Conservation (phyloP, 495 filamentous ascomycete species). For the Neurospora cerealis region DNA sequence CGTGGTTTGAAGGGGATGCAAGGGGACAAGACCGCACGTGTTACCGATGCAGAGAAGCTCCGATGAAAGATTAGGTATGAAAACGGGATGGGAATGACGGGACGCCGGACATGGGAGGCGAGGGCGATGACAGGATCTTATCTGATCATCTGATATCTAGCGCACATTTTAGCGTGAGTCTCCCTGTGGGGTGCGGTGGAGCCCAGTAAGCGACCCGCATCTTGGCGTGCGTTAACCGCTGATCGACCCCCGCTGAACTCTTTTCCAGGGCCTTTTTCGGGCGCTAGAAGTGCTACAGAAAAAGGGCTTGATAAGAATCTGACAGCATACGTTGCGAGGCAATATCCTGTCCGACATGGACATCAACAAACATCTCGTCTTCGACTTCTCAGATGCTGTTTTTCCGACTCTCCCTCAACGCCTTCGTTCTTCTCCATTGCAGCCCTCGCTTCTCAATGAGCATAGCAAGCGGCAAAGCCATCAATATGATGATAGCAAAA, state of each 20-base stretch:
- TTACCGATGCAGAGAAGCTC: not conserved
- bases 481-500: conserved; percentile 4
- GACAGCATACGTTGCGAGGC: not conserved
- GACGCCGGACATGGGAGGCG: not conserved
- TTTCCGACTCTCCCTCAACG: not conserved
- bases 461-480: not conserved
- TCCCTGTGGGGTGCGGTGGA: not conserved
- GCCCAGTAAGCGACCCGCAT: not conserved
- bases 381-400: not conserved
- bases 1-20: not conserved
- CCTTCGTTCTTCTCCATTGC: not conserved
- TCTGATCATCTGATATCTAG: conserved; percentile 11
- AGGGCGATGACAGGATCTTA: conserved; percentile 4
- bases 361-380: not conserved
- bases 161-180: not conserved
- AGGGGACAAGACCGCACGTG: not conserved
- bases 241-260: not conserved
- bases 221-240: not conserved
- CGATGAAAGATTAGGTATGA: not conserved
- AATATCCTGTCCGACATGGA: not conserved
- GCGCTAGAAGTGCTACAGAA: not conserved
- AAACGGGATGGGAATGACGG: not conserved
- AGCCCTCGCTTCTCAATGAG: not conserved
- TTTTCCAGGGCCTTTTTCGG: not conserved
- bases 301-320: not conserved